Evolutionary conservation across 75 land plant species (phyloP), one percentile per base, ranked within the genome.

Genomic region (Pinus taeda): DNA sequence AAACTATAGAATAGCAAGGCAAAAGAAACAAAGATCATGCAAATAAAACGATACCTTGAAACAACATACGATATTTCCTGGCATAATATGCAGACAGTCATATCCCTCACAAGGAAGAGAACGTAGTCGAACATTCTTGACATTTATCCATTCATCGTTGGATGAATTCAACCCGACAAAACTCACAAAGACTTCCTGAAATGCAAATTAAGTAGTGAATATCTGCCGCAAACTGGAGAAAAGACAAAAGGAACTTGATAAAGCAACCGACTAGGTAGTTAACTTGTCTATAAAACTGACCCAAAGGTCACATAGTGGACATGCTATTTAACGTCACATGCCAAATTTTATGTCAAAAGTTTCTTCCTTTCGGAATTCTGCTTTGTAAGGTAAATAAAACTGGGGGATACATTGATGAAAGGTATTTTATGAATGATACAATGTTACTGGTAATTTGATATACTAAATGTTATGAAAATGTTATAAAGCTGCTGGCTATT

Each of bases 81-180:
- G 89, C 61, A 79, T 79, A 30, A 95, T 87, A 42, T 80, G 85
- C 22, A 79, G 78, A 75, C 98, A 95, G 26, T 95, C 95, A 49
- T 85, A 74, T 60, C 83, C 74, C 59, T 94, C 95, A 42, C 95
- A 70, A 2, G 97, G 91, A n/a, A 94, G 62, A 36, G 97, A 94
- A 37, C 95, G 90, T 69, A 76, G 86, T 0, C 95, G 89, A 33
- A 95, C 93, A 20, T 70, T 83, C 79, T 74, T 84, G 4, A 93
- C 82, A 73, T 83, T 85, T 29, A 95, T 93, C 97, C 98, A 95
- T 57, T 95, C 98, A 79, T 95, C 98, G 57, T 95, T 93, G 56
- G 91, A 93, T 12, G 93, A 78, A 49, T 93, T 96, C 85, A 91
- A 95, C 9, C 93, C 93, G 57, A 79, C 83, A 83, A 79, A 95